These are phyloP conservation scores for Paspalum notatum DNA, from an alignment of 176 grass and related monocot species.

Conservation along the genomic window DNA sequence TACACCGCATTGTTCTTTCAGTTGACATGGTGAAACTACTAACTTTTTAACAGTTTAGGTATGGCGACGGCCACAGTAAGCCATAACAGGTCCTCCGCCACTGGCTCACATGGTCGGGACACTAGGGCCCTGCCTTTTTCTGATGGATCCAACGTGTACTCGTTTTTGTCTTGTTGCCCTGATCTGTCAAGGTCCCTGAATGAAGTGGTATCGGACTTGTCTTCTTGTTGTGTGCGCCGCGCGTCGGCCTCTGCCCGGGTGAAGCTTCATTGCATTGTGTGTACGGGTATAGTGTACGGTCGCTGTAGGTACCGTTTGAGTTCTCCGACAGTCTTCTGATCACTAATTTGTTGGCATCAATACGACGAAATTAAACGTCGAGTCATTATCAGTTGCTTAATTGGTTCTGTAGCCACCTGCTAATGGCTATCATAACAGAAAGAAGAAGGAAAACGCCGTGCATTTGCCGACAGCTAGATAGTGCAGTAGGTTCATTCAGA, in stretches of 20 bases:
- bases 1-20: too few species aligned
- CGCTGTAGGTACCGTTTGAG: background rate
- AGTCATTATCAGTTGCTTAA: conserved; percentile 1
- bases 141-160: conserved; percentile 28
- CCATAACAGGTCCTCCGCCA: too few species aligned
- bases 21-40: too few species aligned
- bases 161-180: conserved; percentile 9
- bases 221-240: background rate
- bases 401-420: background rate
- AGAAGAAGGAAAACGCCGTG: background rate
- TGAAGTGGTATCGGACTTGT: background rate
- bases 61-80: too few species aligned
- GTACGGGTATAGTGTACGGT: background rate
- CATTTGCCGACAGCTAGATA: background rate
- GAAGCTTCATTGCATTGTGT: conserved; percentile 13
- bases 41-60: too few species aligned
- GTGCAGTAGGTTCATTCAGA: background rate
- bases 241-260: background rate
- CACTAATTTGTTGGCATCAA: conserved; percentile 31
- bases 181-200: background rate
- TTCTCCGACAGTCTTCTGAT: background rate
- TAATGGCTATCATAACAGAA: background rate
- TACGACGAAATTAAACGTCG: background rate
- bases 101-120: conserved; percentile 11
- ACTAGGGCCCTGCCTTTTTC: background rate